Evolutionary conservation across 192 early-diverging fungal species (phyloP).

Genomic region (Coemansia sp.): DNA sequence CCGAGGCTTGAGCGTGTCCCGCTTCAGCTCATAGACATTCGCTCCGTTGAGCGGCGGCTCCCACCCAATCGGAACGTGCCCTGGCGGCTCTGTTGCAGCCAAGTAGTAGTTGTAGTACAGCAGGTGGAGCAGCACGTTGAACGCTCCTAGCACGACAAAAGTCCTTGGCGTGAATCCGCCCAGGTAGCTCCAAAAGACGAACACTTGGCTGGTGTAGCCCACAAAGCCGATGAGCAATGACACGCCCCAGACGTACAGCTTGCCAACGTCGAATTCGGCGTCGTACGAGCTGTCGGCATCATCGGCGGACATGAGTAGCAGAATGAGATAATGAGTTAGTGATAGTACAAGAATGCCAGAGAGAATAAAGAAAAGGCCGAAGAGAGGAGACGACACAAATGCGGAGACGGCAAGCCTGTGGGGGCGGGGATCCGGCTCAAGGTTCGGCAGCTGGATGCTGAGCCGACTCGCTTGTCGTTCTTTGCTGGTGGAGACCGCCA

Average conservation of each 20-base stretch:
- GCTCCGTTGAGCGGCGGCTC: conserved; percentile 47
- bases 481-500: background rate
- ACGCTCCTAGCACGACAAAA: conserved; percentile 63
- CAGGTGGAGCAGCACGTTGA: conserved; percentile 76
- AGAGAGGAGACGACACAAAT: no score
- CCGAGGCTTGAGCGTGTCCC: conserved; percentile 66
- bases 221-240: conserved; percentile 64
- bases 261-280: conserved; percentile 53
- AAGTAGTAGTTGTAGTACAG: conserved; percentile 91
- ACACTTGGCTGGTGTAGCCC: conserved; percentile 63
- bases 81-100: conserved; percentile 77
- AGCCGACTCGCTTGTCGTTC: background rate
- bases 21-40: conserved; percentile 69
- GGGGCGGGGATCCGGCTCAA: background rate
- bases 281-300: conserved; percentile 17
- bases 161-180: conserved; percentile 45
- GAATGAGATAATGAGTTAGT: background rate
- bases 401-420: background rate
- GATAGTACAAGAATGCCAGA: no score
- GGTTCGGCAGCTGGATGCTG: background rate
- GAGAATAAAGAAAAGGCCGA: no score
- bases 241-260: conserved; percentile 61
- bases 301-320: conserved; percentile 8
- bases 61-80: conserved; percentile 67
- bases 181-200: conserved; percentile 64